Evolutionary conservation across 177 flowering plant genomes (phyloP).

Genomic region (Vitis hybrid): DNA sequence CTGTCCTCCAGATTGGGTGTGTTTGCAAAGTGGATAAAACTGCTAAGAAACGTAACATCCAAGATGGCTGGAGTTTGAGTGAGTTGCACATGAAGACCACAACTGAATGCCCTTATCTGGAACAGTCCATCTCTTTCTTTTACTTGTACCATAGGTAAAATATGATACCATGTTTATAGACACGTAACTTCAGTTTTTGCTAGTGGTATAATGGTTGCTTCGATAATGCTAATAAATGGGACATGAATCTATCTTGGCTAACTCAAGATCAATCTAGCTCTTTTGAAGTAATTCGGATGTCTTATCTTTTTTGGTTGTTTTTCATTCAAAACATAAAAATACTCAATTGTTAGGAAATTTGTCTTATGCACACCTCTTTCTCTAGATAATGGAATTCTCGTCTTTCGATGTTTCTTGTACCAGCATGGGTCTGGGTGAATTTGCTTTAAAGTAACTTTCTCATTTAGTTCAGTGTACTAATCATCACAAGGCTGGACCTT

Average conservation of each 20-base stretch:
- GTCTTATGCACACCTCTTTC: no score
- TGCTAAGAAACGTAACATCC: slow-evolving; percentile 56
- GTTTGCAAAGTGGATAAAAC: slow-evolving; percentile 90
- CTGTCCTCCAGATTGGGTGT: slow-evolving; percentile 86
- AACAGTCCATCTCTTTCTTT: slow-evolving; percentile 68
- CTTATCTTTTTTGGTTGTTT: neutral
- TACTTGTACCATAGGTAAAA: slow-evolving; percentile 91
- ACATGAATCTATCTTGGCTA: neutral
- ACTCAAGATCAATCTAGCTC: no score
- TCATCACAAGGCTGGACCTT: no score
- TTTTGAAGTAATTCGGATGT: no score
- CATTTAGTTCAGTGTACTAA: no score
- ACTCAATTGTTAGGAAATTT: no score
- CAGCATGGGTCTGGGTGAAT: no score
- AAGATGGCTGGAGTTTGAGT: slow-evolving; percentile 70
- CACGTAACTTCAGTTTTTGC: neutral
- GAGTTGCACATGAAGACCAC: slow-evolving; percentile 98
- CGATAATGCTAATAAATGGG: neutral
- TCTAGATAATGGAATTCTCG: no score
- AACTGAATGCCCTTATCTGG: slow-evolving; percentile 87
- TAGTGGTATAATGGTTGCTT: neutral
- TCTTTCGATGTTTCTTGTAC: no score
- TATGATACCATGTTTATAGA: neutral
- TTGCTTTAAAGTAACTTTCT: no score
- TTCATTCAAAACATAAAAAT: no score